Conservation (phyloP, 352 stramenopile genomes). For the Globisporangium nodosum region DNA sequence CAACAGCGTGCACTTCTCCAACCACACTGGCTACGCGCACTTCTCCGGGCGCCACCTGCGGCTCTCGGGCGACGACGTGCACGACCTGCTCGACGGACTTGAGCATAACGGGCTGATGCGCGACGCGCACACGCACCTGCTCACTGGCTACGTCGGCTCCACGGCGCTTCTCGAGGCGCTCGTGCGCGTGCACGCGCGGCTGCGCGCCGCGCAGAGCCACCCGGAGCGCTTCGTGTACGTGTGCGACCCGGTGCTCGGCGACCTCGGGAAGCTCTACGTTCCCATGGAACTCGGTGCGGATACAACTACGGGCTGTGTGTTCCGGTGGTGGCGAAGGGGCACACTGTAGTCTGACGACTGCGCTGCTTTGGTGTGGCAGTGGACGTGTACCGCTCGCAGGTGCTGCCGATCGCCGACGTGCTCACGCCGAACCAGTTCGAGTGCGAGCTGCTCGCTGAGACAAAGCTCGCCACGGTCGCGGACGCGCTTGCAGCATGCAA, state of each 20-base stretch:
- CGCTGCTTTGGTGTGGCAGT: constrained; percentile 27
- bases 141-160: constrained; percentile 81
- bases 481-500: constrained; percentile 68
- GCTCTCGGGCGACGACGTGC: constrained; percentile 65
- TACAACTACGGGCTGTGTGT: constrained; percentile 25
- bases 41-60: constrained; percentile 69
- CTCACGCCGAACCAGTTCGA: constrained; percentile 86
- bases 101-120: constrained; percentile 62
- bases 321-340: neutral
- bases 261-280: constrained; percentile 80
- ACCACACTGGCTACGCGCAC: constrained; percentile 78
- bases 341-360: neutral
- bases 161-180: constrained; percentile 66
- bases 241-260: constrained; percentile 80
- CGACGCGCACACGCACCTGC: constrained; percentile 68
- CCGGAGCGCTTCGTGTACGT: constrained; percentile 61
- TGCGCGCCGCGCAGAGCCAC: constrained; percentile 45
- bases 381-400: constrained; percentile 67
- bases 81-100: constrained; percentile 77
- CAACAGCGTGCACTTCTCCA: constrained; percentile 87
- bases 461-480: constrained; percentile 54
- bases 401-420: constrained; percentile 79
- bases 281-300: constrained; percentile 61
- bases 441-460: constrained; percentile 72
- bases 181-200: constrained; percentile 51